Conservation (phyloP, 805 yeast species). For the Blastobotrys parvus region DNA sequence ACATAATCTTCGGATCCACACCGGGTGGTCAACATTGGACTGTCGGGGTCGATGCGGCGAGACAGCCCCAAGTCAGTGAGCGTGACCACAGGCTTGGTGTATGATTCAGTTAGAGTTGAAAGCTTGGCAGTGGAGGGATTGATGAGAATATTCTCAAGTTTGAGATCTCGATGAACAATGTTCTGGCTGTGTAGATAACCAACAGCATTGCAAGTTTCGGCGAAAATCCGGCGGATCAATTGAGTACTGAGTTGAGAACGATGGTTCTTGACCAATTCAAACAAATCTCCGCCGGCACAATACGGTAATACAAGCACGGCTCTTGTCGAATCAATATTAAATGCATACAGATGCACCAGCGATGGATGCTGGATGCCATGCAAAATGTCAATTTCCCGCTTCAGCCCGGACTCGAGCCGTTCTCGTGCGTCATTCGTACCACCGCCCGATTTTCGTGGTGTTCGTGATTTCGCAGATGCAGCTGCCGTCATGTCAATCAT, state of each 20-base stretch:
- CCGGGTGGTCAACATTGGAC: constrained; percentile 68
- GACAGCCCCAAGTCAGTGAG: constrained; percentile 88
- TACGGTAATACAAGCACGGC: constrained; percentile 59
- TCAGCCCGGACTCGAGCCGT: constrained; percentile 51
- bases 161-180: constrained; percentile 85
- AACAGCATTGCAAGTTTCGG: constrained; percentile 64
- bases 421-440: constrained; percentile 38
- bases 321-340: constrained; percentile 30
- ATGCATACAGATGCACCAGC: constrained; percentile 46
- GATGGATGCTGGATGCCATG: constrained; percentile 49
- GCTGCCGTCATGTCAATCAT: constrained; percentile 39
- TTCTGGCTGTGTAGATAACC: constrained; percentile 57
- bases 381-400: constrained; percentile 69
- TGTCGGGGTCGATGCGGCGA: constrained; percentile 49
- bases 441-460: too few species aligned
- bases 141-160: constrained; percentile 73
- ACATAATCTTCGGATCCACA: constrained; percentile 98
- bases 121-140: constrained; percentile 7
- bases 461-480: constrained; percentile 35
- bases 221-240: constrained; percentile 53
- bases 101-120: constrained; percentile 24
- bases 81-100: constrained; percentile 35
- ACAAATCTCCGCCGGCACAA: constrained; percentile 80
- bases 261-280: constrained; percentile 46
- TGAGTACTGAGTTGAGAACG: constrained; percentile 38